phyloP scores from a whole-genome alignment of 495 filamentous ascomycete genomes.

The Collariella sp. region DNA sequence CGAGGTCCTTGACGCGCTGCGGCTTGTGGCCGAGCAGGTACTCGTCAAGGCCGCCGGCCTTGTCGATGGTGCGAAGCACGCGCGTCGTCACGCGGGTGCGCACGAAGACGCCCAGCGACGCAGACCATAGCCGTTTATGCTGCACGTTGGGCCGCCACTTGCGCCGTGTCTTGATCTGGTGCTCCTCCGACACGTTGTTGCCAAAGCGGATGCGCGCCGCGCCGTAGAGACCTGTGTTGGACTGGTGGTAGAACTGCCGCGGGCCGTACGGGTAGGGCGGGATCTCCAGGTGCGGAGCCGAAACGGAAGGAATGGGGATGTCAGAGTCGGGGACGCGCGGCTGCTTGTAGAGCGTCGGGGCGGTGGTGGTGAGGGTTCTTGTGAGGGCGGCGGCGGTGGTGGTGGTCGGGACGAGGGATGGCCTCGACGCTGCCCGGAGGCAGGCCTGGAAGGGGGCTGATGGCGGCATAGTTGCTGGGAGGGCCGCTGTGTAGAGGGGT shows the following conservation, averaged over 20 bases:
- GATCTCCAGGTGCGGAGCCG: conserved; percentile 32
- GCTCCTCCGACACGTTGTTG: conserved; percentile 72
- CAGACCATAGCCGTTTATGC: conserved; percentile 63
- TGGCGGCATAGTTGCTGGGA: conserved; percentile 10
- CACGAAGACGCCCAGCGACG: conserved; percentile 54
- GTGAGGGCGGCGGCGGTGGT: conserved; percentile 1
- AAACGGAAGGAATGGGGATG: conserved; percentile 21
- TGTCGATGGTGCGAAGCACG: conserved; percentile 78
- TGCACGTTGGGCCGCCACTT: conserved; percentile 85
- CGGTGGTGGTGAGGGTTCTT: conserved; percentile 20
- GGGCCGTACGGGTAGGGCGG: conserved; percentile 83
- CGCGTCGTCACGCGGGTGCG: conserved; percentile 66
- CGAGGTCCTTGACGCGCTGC: conserved; percentile 70
- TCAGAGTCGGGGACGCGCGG: conserved; percentile 18
- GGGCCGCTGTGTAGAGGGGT: not conserved
- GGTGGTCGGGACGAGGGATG: conserved; percentile 8
- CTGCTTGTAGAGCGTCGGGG: conserved; percentile 20
- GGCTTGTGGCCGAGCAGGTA: conserved; percentile 74
- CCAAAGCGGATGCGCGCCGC: conserved; percentile 72
- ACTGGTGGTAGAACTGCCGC: conserved; percentile 73
- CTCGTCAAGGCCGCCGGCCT: conserved; percentile 78
- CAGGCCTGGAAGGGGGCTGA: conserved; percentile 10
- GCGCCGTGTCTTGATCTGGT: conserved; percentile 77
- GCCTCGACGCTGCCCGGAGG: conserved; percentile 9
- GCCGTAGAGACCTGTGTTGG: conserved; percentile 80